Conservation (phyloP, 2,329 filamentous ascomycete species). For the Pseudocercospora ulei region DNA sequence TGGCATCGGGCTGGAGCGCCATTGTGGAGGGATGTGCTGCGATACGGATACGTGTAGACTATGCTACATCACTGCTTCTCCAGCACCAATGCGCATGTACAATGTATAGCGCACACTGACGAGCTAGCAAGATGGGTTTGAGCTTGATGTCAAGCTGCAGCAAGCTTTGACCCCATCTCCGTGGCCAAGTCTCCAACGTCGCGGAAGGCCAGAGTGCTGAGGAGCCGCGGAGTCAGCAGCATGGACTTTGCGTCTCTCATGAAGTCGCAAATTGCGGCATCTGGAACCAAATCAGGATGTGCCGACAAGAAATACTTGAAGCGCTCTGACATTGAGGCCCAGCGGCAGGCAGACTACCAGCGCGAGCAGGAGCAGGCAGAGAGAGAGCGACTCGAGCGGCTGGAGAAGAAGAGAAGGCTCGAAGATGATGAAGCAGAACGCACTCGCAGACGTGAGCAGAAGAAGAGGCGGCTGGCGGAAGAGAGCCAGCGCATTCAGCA, state of each 20-base stretch:
- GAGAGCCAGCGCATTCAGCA: slow-evolving; percentile 62
- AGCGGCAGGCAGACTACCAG: slow-evolving; percentile 67
- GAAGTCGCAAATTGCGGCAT: slow-evolving; percentile 69
- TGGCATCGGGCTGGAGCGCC: slow-evolving; percentile 33
- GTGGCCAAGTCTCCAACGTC: background rate
- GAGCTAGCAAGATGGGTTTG: background rate
- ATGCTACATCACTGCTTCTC: slow-evolving; percentile 1
- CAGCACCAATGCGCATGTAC: background rate
- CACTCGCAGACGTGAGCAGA: slow-evolving; percentile 64
- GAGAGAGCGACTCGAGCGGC: slow-evolving; percentile 57
- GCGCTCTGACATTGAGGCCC: slow-evolving; percentile 74
- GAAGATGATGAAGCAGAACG: slow-evolving; percentile 75
- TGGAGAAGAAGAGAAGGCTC: slow-evolving; percentile 70
- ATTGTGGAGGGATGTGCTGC: slow-evolving; percentile 18
- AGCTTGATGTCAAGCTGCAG: slow-evolving; percentile 9
- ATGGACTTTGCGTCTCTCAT: slow-evolving; percentile 97
- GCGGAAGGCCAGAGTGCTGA: background rate
- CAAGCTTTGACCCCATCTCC: slow-evolving; percentile 8
- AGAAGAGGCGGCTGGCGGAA: slow-evolving; percentile 69
- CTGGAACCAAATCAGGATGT: slow-evolving; percentile 52
- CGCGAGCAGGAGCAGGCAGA: slow-evolving; percentile 70
- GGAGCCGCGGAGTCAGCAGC: too few relatives aligned
- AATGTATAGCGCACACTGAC: background rate
- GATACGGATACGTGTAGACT: background rate
- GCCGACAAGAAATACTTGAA: slow-evolving; percentile 65